Conservation (phyloP, 305 asterid genomes). For the Coffea humblotiana region DNA sequence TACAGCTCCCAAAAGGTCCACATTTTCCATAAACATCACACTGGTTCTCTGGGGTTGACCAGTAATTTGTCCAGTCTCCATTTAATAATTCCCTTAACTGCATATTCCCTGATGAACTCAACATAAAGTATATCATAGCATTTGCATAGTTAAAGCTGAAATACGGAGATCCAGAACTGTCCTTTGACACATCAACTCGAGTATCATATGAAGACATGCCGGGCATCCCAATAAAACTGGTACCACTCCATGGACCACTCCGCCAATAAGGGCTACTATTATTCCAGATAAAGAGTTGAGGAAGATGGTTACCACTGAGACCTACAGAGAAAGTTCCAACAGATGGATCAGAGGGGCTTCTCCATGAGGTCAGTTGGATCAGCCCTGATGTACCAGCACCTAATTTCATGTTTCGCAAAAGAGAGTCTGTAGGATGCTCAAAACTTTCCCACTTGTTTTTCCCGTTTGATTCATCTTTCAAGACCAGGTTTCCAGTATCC, state of each 20-base stretch:
- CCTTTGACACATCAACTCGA: slow-evolving; percentile 20
- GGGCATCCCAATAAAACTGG: slow-evolving; percentile 27
- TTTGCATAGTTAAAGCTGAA: slow-evolving; percentile 9
- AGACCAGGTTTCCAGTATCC: slow-evolving; percentile 46
- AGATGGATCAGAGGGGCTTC: slow-evolving; percentile 32
- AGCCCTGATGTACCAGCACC: not conserved
- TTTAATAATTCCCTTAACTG: too few relatives aligned
- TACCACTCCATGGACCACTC: slow-evolving; percentile 11
- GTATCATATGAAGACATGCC: slow-evolving; percentile 22
- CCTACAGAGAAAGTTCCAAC: slow-evolving; percentile 4
- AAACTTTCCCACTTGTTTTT: slow-evolving; percentile 48
- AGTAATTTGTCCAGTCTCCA: not conserved
- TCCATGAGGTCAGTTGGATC: slow-evolving; percentile 27
- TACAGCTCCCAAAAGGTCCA: too few relatives aligned
- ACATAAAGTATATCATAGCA: not conserved
- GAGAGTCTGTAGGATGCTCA: slow-evolving; percentile 33
- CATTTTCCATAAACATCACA: slow-evolving; percentile 25
- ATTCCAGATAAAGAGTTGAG: slow-evolving; percentile 26
- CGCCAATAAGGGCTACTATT: slow-evolving; percentile 19
- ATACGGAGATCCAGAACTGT: slow-evolving; percentile 13
- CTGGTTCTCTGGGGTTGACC: not conserved
- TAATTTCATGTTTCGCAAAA: slow-evolving; percentile 25
- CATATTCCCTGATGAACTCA: slow-evolving; percentile 30
- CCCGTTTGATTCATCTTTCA: slow-evolving; percentile 30
- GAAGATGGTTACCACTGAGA: slow-evolving; percentile 8